Conservation (phyloP, 2,329 filamentous ascomycete genomes). For the Diaporthe citrichinensis region DNA sequence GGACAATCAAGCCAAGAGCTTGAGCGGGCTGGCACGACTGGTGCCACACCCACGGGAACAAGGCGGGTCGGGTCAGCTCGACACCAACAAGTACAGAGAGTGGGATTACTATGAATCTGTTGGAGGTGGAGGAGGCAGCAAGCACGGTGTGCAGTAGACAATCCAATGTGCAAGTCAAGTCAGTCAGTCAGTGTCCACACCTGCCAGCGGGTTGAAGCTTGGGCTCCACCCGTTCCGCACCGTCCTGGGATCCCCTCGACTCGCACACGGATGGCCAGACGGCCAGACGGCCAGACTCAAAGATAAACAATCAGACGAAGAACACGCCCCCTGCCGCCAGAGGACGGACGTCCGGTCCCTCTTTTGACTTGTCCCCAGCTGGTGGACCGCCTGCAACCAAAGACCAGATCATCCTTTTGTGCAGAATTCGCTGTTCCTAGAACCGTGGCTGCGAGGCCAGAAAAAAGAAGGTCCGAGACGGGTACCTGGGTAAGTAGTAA, state of each 20-base stretch:
- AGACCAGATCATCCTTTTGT: background rate
- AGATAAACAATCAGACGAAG: conserved; percentile 28
- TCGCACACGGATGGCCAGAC: conserved; percentile 11
- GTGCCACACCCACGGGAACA: background rate
- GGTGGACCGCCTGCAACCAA: background rate
- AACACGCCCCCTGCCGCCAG: background rate
- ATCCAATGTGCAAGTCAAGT: background rate
- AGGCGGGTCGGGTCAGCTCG: background rate
- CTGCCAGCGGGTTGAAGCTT: conserved; percentile 15
- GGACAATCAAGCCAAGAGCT: background rate
- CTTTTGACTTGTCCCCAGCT: background rate
- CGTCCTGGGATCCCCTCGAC: conserved; percentile 28
- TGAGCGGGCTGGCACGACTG: background rate
- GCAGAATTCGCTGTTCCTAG: background rate
- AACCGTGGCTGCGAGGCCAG: background rate
- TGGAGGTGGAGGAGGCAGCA: background rate
- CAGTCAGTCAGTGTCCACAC: conserved; percentile 3
- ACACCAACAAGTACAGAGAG: background rate
- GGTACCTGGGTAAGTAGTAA: no score
- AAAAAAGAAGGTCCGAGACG: background rate
- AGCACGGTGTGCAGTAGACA: background rate
- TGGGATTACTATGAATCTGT: background rate
- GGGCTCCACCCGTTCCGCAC: conserved; percentile 16
- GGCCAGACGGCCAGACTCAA: background rate
- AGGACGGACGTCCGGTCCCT: conserved; percentile 14